Percentiles rank a stretch among this genome's conserved stretches.
These are phyloP conservation scores for Debaryomyces udenii DNA, from an alignment of 1,139 yeast genomes.

Conservation along the genomic window DNA sequence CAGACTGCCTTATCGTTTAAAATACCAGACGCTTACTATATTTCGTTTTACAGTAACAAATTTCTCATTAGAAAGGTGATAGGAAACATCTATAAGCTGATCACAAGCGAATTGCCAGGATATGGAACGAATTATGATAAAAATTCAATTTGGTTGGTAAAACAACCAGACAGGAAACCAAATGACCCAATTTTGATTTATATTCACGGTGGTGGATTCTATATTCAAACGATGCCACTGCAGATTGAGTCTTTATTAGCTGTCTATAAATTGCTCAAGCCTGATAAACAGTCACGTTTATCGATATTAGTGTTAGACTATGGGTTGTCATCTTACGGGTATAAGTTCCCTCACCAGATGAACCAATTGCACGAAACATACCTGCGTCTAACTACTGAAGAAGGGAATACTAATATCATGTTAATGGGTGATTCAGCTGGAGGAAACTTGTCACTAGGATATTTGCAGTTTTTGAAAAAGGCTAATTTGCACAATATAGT, in stretches of 20 bases:
- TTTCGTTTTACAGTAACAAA: slow-evolving; percentile 10
- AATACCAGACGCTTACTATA: slow-evolving; percentile 10
- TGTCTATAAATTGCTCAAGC: slow-evolving; percentile 33
- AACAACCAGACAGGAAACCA: slow-evolving; percentile 28
- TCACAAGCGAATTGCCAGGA: slow-evolving; percentile 22
- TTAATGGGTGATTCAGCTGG: slow-evolving; percentile 50
- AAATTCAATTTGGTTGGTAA: slow-evolving; percentile 42
- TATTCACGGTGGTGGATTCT: slow-evolving; percentile 50
- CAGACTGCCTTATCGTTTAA: slow-evolving; percentile 10
- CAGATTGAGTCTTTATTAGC: slow-evolving; percentile 38
- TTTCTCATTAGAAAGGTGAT: slow-evolving; percentile 5
- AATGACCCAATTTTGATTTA: slow-evolving; percentile 42
- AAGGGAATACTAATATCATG: slow-evolving; percentile 34
- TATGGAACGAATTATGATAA: slow-evolving; percentile 39
- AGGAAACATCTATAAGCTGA: not conserved
- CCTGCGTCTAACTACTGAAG: slow-evolving; percentile 25
- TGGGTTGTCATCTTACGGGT: slow-evolving; percentile 36
- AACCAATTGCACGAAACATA: slow-evolving; percentile 38
- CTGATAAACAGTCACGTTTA: slow-evolving; percentile 25
- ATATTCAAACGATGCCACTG: slow-evolving; percentile 34
- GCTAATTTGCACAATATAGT: slow-evolving; percentile 14
- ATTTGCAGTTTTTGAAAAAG: slow-evolving; percentile 30
- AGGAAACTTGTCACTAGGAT: slow-evolving; percentile 37
- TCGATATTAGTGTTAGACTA: slow-evolving; percentile 45
- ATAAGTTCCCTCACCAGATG: slow-evolving; percentile 39